Conservation (phyloP, 108 stramenopile genomes). For the Nannochloropsis gaditana region DNA sequence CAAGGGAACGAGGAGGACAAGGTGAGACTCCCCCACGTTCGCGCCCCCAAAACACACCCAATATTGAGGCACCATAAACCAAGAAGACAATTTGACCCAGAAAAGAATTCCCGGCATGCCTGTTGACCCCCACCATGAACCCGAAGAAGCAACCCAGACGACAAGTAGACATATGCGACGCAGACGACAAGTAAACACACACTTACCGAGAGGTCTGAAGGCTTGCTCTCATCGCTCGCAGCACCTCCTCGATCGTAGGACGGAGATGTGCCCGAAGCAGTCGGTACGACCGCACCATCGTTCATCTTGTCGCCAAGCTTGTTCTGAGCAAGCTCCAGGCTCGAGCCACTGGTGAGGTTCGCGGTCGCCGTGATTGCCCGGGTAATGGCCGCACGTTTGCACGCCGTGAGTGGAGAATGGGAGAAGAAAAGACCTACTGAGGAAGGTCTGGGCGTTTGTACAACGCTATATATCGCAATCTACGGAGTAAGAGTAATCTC, state of each 20-base stretch:
- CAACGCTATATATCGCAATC: too few relatives aligned
- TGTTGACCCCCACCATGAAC: neutral
- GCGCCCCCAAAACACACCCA: neutral
- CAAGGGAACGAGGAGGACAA: neutral
- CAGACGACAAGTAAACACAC: neutral
- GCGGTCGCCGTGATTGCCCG: neutral
- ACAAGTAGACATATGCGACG: neutral
- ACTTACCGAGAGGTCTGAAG: too few relatives aligned
- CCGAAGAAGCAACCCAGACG: neutral
- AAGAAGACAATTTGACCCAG: neutral
- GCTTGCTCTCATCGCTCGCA: neutral
- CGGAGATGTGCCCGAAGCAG: neutral
- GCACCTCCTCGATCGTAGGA: conserved; percentile 9
- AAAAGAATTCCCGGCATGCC: neutral
- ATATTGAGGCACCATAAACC: neutral
- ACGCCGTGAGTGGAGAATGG: too few relatives aligned
- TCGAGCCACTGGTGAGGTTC: neutral
- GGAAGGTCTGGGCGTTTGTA: too few relatives aligned
- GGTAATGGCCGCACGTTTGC: too few relatives aligned
- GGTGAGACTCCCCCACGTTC: neutral
- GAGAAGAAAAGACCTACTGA: too few relatives aligned
- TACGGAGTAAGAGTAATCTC: too few relatives aligned
- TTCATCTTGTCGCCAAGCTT: neutral
- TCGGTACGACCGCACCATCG: neutral
- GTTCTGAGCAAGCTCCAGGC: neutral